Evolutionary conservation across 2,329 filamentous ascomycete genomes (phyloP).

Genomic region (Nigrograna mackinnonii): DNA sequence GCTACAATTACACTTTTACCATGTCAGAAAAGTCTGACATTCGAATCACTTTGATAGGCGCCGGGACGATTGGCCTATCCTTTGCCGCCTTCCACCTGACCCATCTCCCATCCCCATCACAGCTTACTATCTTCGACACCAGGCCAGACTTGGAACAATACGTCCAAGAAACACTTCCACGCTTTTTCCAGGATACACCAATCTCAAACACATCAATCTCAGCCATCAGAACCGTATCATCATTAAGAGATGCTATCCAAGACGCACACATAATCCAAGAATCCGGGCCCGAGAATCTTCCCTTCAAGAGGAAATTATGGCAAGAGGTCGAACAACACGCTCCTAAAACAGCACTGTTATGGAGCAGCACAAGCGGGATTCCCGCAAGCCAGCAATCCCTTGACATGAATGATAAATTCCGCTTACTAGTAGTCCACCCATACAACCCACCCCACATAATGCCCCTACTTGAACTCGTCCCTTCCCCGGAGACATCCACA

Average conservation of each 20-base stretch:
- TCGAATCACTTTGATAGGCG: slow-evolving; percentile 47
- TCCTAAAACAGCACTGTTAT: slow-evolving; percentile 51
- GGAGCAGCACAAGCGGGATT: slow-evolving; percentile 63
- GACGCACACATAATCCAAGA: slow-evolving; percentile 61
- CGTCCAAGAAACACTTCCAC: slow-evolving; percentile 46
- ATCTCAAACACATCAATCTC: slow-evolving; percentile 17
- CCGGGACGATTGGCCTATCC: slow-evolving; percentile 59
- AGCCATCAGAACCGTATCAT: slow-evolving; percentile 36
- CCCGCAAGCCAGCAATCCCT: slow-evolving; percentile 54
- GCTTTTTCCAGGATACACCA: slow-evolving; percentile 38
- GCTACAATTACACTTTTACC: no score
- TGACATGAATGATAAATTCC: slow-evolving; percentile 41
- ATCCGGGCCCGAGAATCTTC: slow-evolving; percentile 58
- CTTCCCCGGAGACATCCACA: slow-evolving; percentile 46
- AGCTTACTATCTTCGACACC: slow-evolving; percentile 56
- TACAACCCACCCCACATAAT: slow-evolving; percentile 67
- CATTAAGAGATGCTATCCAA: slow-evolving; percentile 47
- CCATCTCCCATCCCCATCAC: slow-evolving; percentile 41
- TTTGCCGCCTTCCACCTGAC: slow-evolving; percentile 59
- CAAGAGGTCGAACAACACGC: slow-evolving; percentile 53
- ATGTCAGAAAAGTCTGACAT: slow-evolving; percentile 14
- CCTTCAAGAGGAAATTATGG: slow-evolving; percentile 59
- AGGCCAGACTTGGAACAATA: slow-evolving; percentile 52
- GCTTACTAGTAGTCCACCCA: slow-evolving; percentile 62
- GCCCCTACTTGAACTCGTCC: slow-evolving; percentile 63